Base-by-base conservation (phyloP, 169 alveolate genomes). In the Babesia bovis region DNA sequence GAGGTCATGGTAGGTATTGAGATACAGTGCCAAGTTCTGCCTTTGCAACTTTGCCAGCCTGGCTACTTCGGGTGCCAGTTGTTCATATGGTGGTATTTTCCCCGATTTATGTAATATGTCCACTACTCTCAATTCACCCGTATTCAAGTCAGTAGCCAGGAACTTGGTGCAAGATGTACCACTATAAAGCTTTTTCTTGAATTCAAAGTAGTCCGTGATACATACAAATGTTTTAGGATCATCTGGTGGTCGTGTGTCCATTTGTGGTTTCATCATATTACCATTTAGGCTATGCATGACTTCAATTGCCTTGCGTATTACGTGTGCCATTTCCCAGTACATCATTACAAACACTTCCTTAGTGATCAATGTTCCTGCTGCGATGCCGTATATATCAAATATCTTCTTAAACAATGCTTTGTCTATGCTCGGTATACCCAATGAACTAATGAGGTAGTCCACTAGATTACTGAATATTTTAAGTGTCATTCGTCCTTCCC, bases 271-370 rank as follows among this genome's bases (percentile, higher is more conserved):
- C 23, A 63, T 2, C 9, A 58, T 60, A 0, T 13, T 17, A 26
- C 23, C 50, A 41, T 63, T 63, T 9, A 63, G 44, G 25, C 53
- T 26, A 45, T 63, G 73, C 49, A 63, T n/a, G 25, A 63, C 60
- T 7, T 78, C 87, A 0, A 78, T 30, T 0, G 81, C 70, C 7
- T 33, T 17, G 10, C 69, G 4, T 1, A 78, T 23, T 6, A 55
- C 17, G 33, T 78, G 81, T 23, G 66, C 51, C 21, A 78, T 36
- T 26, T 78, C 87, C 87, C 87, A 78, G 35, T 78, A 78, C 76
- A 65, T 28, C 33, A 67, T 9, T 25, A 57, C 44, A 47, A 78
- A 78, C 17, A 81, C 71, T n/a, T 74, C 49, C 30, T 25, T 6
- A 63, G 70, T 73, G 26, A 78, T 32, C 1, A 52, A 3, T 2